Conservation (phyloP, 1,284 basidiomycete species). For the Cryptococcus amylolentus region DNA sequence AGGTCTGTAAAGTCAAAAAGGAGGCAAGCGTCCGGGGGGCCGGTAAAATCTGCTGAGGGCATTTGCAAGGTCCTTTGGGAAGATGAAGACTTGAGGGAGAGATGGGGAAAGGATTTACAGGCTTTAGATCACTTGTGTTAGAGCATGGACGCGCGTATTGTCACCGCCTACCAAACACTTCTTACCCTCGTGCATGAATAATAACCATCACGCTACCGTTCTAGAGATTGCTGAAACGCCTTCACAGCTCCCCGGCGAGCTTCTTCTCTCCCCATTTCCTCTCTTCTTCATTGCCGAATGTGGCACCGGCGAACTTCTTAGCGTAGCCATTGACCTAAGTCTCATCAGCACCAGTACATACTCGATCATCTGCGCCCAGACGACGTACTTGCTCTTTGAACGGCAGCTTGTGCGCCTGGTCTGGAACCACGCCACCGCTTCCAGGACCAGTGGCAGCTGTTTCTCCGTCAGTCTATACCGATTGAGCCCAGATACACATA, state of each 20-base stretch:
- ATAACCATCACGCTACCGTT: too few species aligned
- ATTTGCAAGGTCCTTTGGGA: constrained; percentile 15
- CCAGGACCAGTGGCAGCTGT: constrained; percentile 35
- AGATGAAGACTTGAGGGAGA: constrained; percentile 19
- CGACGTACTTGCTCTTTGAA: constrained; percentile 43
- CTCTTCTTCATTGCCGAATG: constrained; percentile 35
- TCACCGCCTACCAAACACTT: too few species aligned
- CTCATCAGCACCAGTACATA: neutral
- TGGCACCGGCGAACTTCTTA: constrained; percentile 37
- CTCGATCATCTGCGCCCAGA: neutral
- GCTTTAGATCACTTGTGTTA: neutral
- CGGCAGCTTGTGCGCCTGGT: constrained; percentile 22
- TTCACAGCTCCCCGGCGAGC: constrained; percentile 16
- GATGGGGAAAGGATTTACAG: neutral
- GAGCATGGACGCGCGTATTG: too few species aligned
- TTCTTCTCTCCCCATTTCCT: constrained; percentile 40
- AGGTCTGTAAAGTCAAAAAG: neutral
- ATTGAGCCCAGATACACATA: neutral
- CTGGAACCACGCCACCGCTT: constrained; percentile 17
- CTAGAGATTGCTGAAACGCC: too few species aligned
- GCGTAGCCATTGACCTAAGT: constrained; percentile 42
- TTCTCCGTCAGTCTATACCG: neutral
- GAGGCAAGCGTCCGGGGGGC: neutral
- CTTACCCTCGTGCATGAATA: too few species aligned
- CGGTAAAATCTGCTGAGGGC: constrained; percentile 6